Base-by-base conservation (phyloP, 2,329 filamentous ascomycete species). In the Chlorencoelia australis region DNA sequence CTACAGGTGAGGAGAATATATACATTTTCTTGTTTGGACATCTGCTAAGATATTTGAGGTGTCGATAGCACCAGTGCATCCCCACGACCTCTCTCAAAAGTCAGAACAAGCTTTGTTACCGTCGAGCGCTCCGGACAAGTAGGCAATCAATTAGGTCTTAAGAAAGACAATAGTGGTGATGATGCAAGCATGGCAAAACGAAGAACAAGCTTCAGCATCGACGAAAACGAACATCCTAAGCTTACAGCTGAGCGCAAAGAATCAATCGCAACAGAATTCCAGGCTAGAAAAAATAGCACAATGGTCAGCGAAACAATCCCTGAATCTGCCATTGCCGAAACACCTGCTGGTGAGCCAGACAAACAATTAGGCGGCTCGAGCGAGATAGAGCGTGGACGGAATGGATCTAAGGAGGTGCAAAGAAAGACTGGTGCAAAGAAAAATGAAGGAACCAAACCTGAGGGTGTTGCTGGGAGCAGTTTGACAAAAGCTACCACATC, bases 101-200 rank as follows among this genome's bases (percentile, higher is more conserved):
- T 87, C 28, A 73, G 81, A 47, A 82, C 81, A 24, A 83, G 67
- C 55, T 88, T 88, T 55, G 71, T 88, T 35, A 73, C 80, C 13
- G 71, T 88, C 30, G 80, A 86, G 54, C 59, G 61, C 36, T 59
- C 55, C 22, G 58, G 62, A 22, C 61, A 63, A 35, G 42, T 53
- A 39, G 61, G 59, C n/a, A 59, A 56, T 19, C 51, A 62, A 24
- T 53, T 62, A 20, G 63, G 62, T 17, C 44, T 69, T 39, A 59
- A 58, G 41, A 65, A 62, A 46, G 54, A 57, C 16, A 43, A 39
- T 6, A 53, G 46, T 30, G 53, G 45, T 30, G 41, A 40, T 42
- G 52, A 51, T 29, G 43, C 49, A 29, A 54, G 46, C 31, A 44
- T 47, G 39, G 40, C 48, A 21, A 50, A 39, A 34, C 42, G 51